Conservation (phyloP, 176 grass and related monocot species). For the Oryza punctata region DNA sequence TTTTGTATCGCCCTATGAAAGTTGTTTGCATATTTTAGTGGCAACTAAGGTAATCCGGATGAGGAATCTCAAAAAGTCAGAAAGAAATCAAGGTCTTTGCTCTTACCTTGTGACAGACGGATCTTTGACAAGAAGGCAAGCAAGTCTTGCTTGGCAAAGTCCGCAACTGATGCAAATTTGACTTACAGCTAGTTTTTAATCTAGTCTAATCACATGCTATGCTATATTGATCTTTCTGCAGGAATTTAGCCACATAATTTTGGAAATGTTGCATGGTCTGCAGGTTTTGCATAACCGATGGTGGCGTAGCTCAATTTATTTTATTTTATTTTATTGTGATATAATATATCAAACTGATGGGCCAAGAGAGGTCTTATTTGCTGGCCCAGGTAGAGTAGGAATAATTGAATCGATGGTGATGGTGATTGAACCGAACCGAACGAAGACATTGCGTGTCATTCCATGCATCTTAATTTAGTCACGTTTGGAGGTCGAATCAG, state of each 20-base stretch:
- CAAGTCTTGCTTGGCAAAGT: background rate
- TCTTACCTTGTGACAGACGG: conserved; percentile 19
- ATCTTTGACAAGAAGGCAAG: conserved; percentile 16
- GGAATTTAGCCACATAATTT: background rate
- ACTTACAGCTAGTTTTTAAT: background rate
- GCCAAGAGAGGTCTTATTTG: background rate
- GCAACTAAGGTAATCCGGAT: background rate
- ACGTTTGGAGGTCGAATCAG: background rate
- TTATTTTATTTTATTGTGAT: background rate
- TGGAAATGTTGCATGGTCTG: background rate
- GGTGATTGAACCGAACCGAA: background rate
- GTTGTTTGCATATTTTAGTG: background rate
- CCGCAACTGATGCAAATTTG: conserved; percentile 5
- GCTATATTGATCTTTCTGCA: background rate
- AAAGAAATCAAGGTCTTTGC: conserved; percentile 8
- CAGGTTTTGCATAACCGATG: background rate
- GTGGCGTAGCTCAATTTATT: background rate
- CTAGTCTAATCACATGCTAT: background rate
- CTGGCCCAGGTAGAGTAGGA: background rate
- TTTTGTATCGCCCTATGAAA: background rate
- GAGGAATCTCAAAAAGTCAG: conserved; percentile 6
- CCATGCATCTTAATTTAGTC: background rate
- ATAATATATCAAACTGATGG: background rate
- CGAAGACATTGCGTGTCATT: background rate
- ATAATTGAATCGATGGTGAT: background rate